phyloP scores from a whole-genome alignment of 768 basidiomycete species.

The Amanita molliuscula region DNA sequence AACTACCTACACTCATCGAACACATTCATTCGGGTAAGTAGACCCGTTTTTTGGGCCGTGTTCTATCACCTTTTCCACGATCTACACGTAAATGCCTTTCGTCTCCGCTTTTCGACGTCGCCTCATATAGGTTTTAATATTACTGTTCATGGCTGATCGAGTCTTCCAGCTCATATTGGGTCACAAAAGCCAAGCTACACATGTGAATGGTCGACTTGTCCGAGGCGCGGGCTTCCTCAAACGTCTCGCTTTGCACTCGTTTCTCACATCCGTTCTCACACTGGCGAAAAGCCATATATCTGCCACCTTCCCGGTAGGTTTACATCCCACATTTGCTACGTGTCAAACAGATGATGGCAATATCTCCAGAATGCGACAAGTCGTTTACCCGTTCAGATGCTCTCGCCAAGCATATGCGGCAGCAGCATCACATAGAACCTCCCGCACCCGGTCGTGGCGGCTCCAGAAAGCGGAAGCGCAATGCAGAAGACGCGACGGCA shows the following conservation, averaged over 20 bases:
- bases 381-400: slow-evolving; percentile 94
- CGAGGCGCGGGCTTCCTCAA: slow-evolving; percentile 71
- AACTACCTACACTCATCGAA: slow-evolving; percentile 65
- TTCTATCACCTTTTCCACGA: neutral
- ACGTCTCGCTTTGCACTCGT: slow-evolving; percentile 86
- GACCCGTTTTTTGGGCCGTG: slow-evolving; percentile 1
- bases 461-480: slow-evolving; percentile 59
- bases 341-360: slow-evolving; percentile 6
- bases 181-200: slow-evolving; percentile 77
- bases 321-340: neutral
- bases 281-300: slow-evolving; percentile 88
- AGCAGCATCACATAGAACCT: slow-evolving; percentile 73
- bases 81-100: neutral
- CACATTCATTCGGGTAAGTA: slow-evolving; percentile 73
- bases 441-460: slow-evolving; percentile 68
- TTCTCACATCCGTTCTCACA: slow-evolving; percentile 86
- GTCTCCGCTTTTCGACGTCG: neutral
- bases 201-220: slow-evolving; percentile 85
- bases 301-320: slow-evolving; percentile 68
- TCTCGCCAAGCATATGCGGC: slow-evolving; percentile 84
- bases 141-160: slow-evolving; percentile 2
- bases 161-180: slow-evolving; percentile 61
- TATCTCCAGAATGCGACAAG: slow-evolving; percentile 74
- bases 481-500: slow-evolving; percentile 25
- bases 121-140: neutral